These are phyloP conservation scores for Sphagnum magellanicum DNA, from an alignment of 228 moss, liverwort and hornwort species.

Conservation along the genomic window DNA sequence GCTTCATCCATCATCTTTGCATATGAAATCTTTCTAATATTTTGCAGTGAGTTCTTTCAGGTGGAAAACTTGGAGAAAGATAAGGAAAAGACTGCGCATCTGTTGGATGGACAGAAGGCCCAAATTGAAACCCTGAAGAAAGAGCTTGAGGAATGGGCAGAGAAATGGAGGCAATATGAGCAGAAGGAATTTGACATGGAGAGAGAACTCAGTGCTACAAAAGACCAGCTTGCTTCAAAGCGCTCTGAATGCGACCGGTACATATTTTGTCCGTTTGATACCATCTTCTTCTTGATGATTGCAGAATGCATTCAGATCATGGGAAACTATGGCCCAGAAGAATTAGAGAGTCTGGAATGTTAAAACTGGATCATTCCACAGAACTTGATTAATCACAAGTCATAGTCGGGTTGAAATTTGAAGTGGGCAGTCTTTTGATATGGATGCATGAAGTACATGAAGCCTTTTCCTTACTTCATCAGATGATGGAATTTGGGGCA, in stretches of 20 bases:
- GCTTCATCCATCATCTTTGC: too few species aligned
- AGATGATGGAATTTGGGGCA: slow-evolving; percentile 2
- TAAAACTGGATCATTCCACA: too few species aligned
- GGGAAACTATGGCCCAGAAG: too few species aligned
- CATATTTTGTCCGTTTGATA: too few species aligned
- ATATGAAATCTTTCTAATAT: too few species aligned
- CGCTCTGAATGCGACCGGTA: slow-evolving; percentile 62
- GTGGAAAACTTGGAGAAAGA: slow-evolving; percentile 37
- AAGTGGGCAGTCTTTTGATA: too few species aligned
- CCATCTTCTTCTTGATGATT: not conserved
- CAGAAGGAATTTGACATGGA: slow-evolving; percentile 32
- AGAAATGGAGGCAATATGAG: slow-evolving; percentile 33
- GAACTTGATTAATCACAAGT: too few species aligned
- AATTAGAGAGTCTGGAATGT: too few species aligned
- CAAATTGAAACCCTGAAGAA: slow-evolving; percentile 43
- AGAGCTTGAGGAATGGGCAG: slow-evolving; percentile 46
- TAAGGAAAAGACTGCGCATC: slow-evolving; percentile 37
- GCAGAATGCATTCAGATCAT: too few species aligned
- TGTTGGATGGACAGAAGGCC: slow-evolving; percentile 38
- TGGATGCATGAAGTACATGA: too few species aligned
- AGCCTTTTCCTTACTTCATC: too few species aligned
- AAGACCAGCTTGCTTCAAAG: slow-evolving; percentile 54
- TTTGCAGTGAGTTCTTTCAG: slow-evolving; percentile 3
- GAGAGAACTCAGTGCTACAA: slow-evolving; percentile 34
- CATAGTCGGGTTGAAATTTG: too few species aligned